phyloP scores from a whole-genome alignment of 176 grass and related monocot genomes.

The Oryza brachyantha region DNA sequence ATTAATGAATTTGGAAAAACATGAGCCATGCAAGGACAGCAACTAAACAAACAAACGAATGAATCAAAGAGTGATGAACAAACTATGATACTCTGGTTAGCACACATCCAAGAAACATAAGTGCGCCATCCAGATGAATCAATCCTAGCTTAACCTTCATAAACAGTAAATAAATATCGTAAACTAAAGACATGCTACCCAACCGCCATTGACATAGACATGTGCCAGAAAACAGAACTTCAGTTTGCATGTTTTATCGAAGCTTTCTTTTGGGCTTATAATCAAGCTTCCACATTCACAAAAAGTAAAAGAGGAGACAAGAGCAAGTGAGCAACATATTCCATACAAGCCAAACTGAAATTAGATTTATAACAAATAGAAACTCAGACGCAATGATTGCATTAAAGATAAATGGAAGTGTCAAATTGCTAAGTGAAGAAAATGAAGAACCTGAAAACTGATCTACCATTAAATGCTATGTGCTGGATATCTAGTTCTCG shows the following conservation, averaged over 20 bases:
- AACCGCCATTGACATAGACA: neutral
- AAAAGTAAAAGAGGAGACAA: neutral
- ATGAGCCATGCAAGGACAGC: neutral
- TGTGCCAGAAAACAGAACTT: constrained; percentile 11
- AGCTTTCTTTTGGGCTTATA: neutral
- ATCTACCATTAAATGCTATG: neutral
- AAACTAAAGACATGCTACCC: neutral
- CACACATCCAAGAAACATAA: neutral
- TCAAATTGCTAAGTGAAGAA: neutral
- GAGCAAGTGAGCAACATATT: neutral
- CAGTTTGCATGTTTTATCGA: neutral
- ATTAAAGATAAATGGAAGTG: neutral
- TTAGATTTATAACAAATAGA: neutral
- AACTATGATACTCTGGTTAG: neutral
- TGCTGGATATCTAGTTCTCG: neutral
- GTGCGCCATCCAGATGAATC: neutral
- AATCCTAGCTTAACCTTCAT: neutral
- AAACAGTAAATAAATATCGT: neutral
- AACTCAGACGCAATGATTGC: neutral
- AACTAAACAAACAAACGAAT: neutral
- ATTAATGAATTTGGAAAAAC: neutral
- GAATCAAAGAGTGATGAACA: neutral
- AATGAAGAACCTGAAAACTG: neutral
- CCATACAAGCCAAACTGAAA: neutral
- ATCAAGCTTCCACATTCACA: neutral